phyloP scores from a whole-genome alignment of 352 stramenopile species.

The Phytopythium boreale region DNA sequence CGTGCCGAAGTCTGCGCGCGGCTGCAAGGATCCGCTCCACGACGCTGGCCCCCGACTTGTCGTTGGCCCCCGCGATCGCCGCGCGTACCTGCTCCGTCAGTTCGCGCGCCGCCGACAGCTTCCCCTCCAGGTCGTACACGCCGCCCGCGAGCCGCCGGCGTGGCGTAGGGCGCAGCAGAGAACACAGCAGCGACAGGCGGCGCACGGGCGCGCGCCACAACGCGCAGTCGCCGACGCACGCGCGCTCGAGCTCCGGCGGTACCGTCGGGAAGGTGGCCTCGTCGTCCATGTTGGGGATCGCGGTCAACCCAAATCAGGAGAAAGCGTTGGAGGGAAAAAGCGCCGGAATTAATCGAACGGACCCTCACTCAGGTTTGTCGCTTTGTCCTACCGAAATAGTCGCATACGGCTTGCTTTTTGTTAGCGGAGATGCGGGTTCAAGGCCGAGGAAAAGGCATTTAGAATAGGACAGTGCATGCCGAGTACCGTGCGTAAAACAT shows the following conservation, averaged over 20 bases:
- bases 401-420: background rate
- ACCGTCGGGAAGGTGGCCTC: background rate
- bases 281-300: background rate
- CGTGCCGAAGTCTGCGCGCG: constrained; percentile 11
- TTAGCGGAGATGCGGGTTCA: background rate
- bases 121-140: constrained; percentile 1
- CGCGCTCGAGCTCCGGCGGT: constrained; percentile 1
- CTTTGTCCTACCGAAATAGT: background rate
- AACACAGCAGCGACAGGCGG: background rate
- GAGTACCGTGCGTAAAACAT: background rate
- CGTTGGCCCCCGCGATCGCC: background rate
- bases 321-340: background rate
- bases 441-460: background rate
- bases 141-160: background rate
- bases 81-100: background rate
- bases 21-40: constrained; percentile 10
- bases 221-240: background rate
- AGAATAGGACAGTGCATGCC: background rate
- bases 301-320: background rate
- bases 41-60: background rate
- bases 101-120: background rate
- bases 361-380: background rate
- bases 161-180: background rate
- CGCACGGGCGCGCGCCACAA: background rate
- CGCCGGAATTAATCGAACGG: too few relatives aligned